A percentile compares a stretch with the other conserved stretches of the same genome.
Evolutionary conservation across 1,284 basidiomycete genomes (phyloP).

Genomic region (Irpex sp.): DNA sequence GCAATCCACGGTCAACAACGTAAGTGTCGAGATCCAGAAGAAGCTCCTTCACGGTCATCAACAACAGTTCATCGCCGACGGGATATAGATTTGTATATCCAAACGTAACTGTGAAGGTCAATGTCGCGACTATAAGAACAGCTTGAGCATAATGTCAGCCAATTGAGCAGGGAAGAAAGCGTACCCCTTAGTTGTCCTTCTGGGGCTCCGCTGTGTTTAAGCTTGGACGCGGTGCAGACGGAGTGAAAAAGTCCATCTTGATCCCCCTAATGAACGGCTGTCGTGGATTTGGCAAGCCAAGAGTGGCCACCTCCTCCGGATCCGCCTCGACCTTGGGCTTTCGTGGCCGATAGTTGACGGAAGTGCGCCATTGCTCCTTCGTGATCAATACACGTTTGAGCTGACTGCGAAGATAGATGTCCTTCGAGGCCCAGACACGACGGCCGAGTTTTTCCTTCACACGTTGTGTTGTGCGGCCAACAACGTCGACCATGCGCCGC

Average conservation of each 20-base stretch:
- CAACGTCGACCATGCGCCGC: conserved; percentile 35
- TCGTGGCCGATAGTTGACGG: conserved; percentile 25
- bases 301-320: not conserved
- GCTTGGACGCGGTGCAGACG: not conserved
- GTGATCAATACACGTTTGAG: conserved; percentile 27
- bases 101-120: not conserved
- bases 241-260: not conserved
- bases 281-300: not conserved
- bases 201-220: not conserved
- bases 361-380: conserved; percentile 33
- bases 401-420: conserved; percentile 46
- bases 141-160: no score
- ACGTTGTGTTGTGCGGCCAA: conserved; percentile 52
- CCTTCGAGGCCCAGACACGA: conserved; percentile 59
- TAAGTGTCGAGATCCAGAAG: not conserved
- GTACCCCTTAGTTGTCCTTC: not conserved
- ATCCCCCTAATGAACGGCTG: not conserved
- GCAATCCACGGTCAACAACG: not conserved
- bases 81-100: not conserved
- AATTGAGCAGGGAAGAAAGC: not conserved
- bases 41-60: not conserved
- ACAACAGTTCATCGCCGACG: not conserved
- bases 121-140: not conserved
- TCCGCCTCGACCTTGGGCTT: not conserved
- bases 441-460: conserved; percentile 67